These are phyloP conservation scores for Candida krabiensis DNA, from an alignment of 805 yeast genomes.

Conservation along the genomic window DNA sequence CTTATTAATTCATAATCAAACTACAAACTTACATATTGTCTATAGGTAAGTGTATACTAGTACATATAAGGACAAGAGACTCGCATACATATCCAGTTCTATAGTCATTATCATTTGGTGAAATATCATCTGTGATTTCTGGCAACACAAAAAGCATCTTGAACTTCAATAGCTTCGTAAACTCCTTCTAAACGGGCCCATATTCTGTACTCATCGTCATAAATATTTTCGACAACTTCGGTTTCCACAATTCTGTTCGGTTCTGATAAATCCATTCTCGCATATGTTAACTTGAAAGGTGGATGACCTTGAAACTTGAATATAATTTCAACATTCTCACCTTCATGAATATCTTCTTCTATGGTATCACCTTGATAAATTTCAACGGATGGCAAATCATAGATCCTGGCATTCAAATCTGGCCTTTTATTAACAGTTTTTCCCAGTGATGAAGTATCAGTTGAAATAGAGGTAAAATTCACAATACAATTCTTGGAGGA, in stretches of 20 bases:
- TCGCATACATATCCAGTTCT: too few relatives aligned
- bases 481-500: constrained; percentile 70
- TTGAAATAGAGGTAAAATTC: constrained; percentile 41
- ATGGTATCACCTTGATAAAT: constrained; percentile 75
- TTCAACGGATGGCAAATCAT: constrained; percentile 71
- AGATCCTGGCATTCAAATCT: constrained; percentile 35
- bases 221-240: constrained; percentile 66
- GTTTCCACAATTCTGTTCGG: constrained; percentile 45
- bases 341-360: constrained; percentile 86
- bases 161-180: constrained; percentile 88
- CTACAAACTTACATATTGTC: too few relatives aligned
- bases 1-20: too few relatives aligned
- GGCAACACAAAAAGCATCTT: constrained; percentile 73
- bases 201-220: constrained; percentile 66
- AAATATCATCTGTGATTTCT: constrained; percentile 28
- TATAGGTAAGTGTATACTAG: neutral
- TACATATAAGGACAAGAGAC: too few relatives aligned
- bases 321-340: constrained; percentile 86
- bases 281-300: constrained; percentile 85
- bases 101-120: too few relatives aligned
- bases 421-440: constrained; percentile 25
- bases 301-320: constrained; percentile 86
- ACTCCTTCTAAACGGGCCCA: constrained; percentile 87
- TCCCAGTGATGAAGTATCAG: constrained; percentile 28
- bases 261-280: constrained; percentile 51